phyloP scores from a whole-genome alignment of 2,329 filamentous ascomycete genomes.

The Pseudopyrenochaeta lycopersici region DNA sequence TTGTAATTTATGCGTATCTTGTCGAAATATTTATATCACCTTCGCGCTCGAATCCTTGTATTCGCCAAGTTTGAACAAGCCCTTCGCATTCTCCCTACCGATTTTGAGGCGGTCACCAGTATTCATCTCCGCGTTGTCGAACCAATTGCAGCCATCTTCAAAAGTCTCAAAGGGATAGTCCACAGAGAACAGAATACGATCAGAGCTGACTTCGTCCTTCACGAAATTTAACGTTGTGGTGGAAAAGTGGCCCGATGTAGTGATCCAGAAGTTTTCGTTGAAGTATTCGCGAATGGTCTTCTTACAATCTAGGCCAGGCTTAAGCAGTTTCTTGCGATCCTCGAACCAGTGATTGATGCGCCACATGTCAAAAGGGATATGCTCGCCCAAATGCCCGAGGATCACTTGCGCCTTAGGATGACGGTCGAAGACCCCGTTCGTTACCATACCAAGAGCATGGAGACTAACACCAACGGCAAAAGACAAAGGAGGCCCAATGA shows the following conservation, averaged over 20 bases:
- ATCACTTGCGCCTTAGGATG: slow-evolving; percentile 59
- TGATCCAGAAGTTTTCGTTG: slow-evolving; percentile 65
- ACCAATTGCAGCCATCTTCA: slow-evolving; percentile 55
- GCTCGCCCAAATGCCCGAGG: slow-evolving; percentile 59
- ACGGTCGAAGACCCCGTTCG: slow-evolving; percentile 61
- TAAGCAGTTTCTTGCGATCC: slow-evolving; percentile 62
- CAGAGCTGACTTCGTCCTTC: slow-evolving; percentile 59
- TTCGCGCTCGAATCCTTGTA: slow-evolving; percentile 33
- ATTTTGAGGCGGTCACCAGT: slow-evolving; percentile 51
- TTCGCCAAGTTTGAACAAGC: slow-evolving; percentile 44
- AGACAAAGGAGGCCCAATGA: slow-evolving; percentile 57
- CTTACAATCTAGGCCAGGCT: slow-evolving; percentile 51
- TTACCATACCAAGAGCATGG: slow-evolving; percentile 63
- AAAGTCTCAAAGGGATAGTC: slow-evolving; percentile 63
- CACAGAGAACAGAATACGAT: slow-evolving; percentile 62
- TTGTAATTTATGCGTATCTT: background rate
- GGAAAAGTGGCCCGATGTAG: slow-evolving; percentile 66
- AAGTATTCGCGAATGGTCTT: slow-evolving; percentile 63
- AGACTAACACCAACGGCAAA: slow-evolving; percentile 51
- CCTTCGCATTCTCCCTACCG: slow-evolving; percentile 58
- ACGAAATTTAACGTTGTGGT: slow-evolving; percentile 62
- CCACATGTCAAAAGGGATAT: slow-evolving; percentile 62
- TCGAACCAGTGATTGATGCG: slow-evolving; percentile 59
- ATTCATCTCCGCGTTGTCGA: slow-evolving; percentile 52
- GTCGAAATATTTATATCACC: slow-evolving; percentile 10